A percentile compares a stretch with the other conserved stretches of the same genome.
Evolutionary conservation across 2,329 filamentous ascomycete species (phyloP).

Genomic region (Alternaria solani): DNA sequence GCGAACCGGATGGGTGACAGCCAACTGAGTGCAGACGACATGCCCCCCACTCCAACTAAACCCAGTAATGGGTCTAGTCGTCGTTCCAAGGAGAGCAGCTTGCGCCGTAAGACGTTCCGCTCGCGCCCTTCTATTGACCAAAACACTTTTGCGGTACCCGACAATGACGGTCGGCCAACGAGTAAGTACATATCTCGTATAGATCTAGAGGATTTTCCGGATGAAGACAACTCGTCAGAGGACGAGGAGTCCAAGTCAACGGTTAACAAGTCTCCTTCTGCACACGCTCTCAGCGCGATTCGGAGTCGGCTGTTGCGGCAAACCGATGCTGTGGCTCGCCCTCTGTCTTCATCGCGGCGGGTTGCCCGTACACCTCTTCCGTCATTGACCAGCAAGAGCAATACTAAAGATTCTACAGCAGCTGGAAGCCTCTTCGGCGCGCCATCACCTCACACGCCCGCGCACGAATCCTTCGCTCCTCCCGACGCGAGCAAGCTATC

Average conservation of each 20-base stretch:
- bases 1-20: slow-evolving; percentile 62
- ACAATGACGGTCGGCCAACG: slow-evolving; percentile 36
- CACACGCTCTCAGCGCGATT: slow-evolving; percentile 45
- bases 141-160: slow-evolving; percentile 57
- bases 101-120: slow-evolving; percentile 60
- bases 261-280: slow-evolving; percentile 36
- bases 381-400: slow-evolving; percentile 3
- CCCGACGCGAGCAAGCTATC: slow-evolving; percentile 84
- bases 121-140: slow-evolving; percentile 54
- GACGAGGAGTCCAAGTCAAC: slow-evolving; percentile 44
- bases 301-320: slow-evolving; percentile 52
- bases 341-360: slow-evolving; percentile 53
- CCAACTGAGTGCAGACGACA: slow-evolving; percentile 71
- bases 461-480: slow-evolving; percentile 75
- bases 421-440: slow-evolving; percentile 64
- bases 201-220: slow-evolving; percentile 26
- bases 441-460: slow-evolving; percentile 75
- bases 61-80: slow-evolving; percentile 58
- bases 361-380: slow-evolving; percentile 28
- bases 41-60: slow-evolving; percentile 96
- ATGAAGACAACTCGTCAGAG: slow-evolving; percentile 45
- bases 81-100: slow-evolving; percentile 60
- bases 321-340: slow-evolving; percentile 46
- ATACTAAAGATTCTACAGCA: slow-evolving; percentile 56
- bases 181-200: slow-evolving; percentile 48